Evolutionary conservation across 441 rosid species (phyloP), one percentile per base, ranked within the genome.

Genomic region (Eruca vesicaria): DNA sequence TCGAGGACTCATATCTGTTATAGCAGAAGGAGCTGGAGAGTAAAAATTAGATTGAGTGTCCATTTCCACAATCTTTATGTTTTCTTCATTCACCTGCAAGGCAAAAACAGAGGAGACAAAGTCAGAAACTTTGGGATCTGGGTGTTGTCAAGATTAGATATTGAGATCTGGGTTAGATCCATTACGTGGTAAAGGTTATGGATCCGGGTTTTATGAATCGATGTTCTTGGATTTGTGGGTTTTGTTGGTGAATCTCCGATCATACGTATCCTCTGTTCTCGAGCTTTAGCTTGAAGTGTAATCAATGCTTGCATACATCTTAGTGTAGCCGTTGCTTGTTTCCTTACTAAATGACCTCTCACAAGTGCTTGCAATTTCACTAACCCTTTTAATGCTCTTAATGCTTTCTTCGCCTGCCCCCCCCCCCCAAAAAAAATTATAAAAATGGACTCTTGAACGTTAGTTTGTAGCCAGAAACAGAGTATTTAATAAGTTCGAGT

Each of bases 341-440:
- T 87, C 75, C 92, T 83, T 41, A 88, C 92, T 61, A 89, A 79
- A 77, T 88, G 87, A 60, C 95, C 92, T 71, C 95, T 86, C 50
- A 88, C 82, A 59, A 89, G 53, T 45, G 92, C 90, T 81, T 89
- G 89, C 74, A 89, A 21, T 86, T 89, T 89, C 78, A 89, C 92
- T 21, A 89, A 62, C n/a, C 95, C 95, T 79, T 45, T 86, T 50
- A 89, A 79, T 3, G 95, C 95, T 70, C 76, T 69, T 68, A 95
- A 74, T 9, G 99, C 99, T 82, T 89, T 92, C 60, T 89, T 89
- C 50, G 98, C 99, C 99, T 95, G 62, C n/a, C n/a, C n/a, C n/a
- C n/a, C n/a, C n/a, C n/a, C 43, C 66, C 35, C 26, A 12, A 5
- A 41, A 32, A 68, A 29, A 3, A 2, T 6, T 10, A 9, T 9